Evolutionary conservation across 306 rosid species (phyloP).

Genomic region (Astragalus membranaceus): DNA sequence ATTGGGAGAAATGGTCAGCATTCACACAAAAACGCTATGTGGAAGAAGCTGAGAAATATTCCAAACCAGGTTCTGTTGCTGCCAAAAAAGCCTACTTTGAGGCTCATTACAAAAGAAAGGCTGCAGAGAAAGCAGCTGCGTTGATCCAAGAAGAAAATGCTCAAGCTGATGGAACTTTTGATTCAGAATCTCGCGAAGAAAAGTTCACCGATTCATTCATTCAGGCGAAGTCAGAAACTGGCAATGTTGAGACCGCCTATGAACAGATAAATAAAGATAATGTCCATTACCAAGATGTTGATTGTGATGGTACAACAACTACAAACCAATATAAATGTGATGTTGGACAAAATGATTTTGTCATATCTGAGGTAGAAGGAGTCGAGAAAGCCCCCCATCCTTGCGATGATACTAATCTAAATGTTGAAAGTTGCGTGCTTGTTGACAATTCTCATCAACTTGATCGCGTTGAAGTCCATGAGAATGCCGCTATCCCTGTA

Average conservation of each 20-base stretch:
- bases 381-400: conserved; percentile 22
- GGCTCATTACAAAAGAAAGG: conserved; percentile 83
- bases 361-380: conserved; percentile 23
- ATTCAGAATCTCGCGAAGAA: conserved; percentile 19
- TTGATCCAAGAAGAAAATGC: conserved; percentile 39
- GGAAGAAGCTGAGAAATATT: conserved; percentile 74
- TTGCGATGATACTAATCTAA: neutral
- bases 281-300: conserved; percentile 15
- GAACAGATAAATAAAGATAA: conserved; percentile 21
- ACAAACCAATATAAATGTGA: conserved; percentile 13
- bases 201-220: neutral
- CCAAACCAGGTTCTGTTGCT: conserved; percentile 92
- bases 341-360: conserved; percentile 26
- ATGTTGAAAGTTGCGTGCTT: conserved; percentile 12
- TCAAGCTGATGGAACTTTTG: neutral
- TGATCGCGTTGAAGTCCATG: conserved; percentile 28
- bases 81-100: conserved; percentile 85
- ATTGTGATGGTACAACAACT: conserved; percentile 16
- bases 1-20: conserved; percentile 87
- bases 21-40: conserved; percentile 76
- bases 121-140: conserved; percentile 59
- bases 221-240: neutral
- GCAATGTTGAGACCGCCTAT: conserved; percentile 10
- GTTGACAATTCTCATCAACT: conserved; percentile 21
- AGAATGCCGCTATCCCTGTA: conserved; percentile 3